phyloP scores from a whole-genome alignment of 2,329 filamentous ascomycete genomes.

The Diaporthe aspalathi region DNA sequence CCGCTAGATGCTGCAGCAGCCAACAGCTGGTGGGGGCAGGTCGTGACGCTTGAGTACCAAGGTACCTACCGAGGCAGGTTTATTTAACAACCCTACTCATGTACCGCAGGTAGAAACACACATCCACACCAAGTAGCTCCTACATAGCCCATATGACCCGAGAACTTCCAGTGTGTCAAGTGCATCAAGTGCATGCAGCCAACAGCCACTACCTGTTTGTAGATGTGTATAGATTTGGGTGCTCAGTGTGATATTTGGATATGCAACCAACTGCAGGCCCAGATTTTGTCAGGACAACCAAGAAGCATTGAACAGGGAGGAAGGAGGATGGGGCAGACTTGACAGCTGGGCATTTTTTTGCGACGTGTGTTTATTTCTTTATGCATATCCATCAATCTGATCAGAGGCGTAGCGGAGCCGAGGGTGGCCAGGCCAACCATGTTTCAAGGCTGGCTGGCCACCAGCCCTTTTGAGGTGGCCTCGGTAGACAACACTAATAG shows the following conservation, averaged over 20 bases:
- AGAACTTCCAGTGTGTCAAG: no score
- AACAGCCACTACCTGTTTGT: no score
- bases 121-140: no score
- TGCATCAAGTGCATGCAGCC: no score
- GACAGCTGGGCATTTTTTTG: neutral
- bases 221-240: no score
- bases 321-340: slow-evolving; percentile 1
- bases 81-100: no score
- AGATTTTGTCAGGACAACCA: neutral
- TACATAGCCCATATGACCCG: no score
- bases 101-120: no score
- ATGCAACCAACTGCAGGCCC: neutral
- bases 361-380: neutral
- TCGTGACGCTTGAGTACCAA: neutral
- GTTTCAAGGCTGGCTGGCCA: slow-evolving; percentile 13
- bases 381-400: slow-evolving; percentile 21
- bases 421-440: slow-evolving; percentile 28
- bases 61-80: neutral
- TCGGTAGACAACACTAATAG: neutral
- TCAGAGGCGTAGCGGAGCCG: neutral
- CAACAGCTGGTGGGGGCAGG: neutral
- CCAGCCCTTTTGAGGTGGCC: neutral
- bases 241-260: no score
- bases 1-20: slow-evolving; percentile 22
- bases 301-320: neutral